A percentile compares a stretch with the other conserved stretches of the same genome.
Evolutionary conservation across 192 early-diverging fungal genomes (phyloP).

Genomic region (Radiomyces spectabilis): DNA sequence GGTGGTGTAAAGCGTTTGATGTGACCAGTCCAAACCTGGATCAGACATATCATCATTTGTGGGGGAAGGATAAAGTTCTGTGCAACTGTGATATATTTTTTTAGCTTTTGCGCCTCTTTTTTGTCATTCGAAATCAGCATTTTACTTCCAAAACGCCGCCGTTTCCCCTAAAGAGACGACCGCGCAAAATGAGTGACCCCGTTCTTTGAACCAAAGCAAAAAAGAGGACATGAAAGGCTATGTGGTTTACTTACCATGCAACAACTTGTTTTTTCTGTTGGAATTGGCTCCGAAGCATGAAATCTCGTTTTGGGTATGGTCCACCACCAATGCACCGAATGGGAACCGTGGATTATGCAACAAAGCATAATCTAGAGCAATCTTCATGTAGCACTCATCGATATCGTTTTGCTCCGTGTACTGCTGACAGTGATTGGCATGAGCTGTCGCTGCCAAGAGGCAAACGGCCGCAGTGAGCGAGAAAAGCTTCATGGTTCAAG

Average conservation of each 20-base stretch:
- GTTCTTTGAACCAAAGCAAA: no score
- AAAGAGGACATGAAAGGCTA: background rate
- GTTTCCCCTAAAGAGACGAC: no score
- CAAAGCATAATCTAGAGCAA: slow-evolving; percentile 8
- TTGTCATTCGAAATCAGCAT: background rate
- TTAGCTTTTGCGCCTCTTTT: no score
- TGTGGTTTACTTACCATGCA: slow-evolving; percentile 3
- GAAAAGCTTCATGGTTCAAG: no score
- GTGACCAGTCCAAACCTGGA: slow-evolving; percentile 14
- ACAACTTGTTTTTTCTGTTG: slow-evolving; percentile 10
- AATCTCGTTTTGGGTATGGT: slow-evolving; percentile 13
- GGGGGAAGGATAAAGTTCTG: slow-evolving; percentile 16
- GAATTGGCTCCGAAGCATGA: slow-evolving; percentile 19
- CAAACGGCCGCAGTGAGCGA: no score
- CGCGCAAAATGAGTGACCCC: no score
- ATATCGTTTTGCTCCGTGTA: no score
- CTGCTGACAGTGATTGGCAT: no score
- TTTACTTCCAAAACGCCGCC: slow-evolving; percentile 23
- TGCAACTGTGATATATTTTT: slow-evolving; percentile 3
- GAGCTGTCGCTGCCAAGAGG: no score
- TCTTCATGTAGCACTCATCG: slow-evolving; percentile 19
- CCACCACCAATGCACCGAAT: slow-evolving; percentile 18
- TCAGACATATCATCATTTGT: slow-evolving; percentile 12
- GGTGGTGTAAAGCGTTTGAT: slow-evolving; percentile 18
- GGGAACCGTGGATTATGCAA: slow-evolving; percentile 10